Evolutionary conservation across 1,139 yeast species (phyloP).

Genomic region (Yamadazyma epiphylla): DNA sequence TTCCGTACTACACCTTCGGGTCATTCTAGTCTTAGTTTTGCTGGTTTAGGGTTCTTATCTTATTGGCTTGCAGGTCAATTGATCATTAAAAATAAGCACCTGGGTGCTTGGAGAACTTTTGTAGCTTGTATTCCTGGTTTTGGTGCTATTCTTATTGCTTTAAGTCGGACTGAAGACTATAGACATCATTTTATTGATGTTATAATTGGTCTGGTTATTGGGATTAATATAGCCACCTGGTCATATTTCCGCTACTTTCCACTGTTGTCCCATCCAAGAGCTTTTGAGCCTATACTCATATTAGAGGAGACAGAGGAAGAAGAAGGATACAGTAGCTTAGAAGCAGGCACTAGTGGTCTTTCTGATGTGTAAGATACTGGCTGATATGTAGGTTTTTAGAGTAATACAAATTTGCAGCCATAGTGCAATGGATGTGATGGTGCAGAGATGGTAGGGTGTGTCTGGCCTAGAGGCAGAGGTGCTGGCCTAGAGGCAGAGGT

Average conservation of each 20-base stretch:
- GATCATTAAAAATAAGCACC: conserved; percentile 25
- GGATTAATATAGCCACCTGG: conserved; percentile 35
- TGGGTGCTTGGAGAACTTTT: conserved; percentile 55
- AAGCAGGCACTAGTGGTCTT: too few species aligned
- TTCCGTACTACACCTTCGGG: conserved; percentile 80
- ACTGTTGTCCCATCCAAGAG: conserved; percentile 12
- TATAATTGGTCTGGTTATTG: conserved; percentile 55
- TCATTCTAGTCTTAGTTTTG: conserved; percentile 62
- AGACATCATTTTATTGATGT: conserved; percentile 77
- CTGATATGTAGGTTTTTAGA: too few species aligned
- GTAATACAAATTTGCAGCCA: too few species aligned
- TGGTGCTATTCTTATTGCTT: conserved; percentile 63
- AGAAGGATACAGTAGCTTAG: conserved; percentile 3
- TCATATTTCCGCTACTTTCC: conserved; percentile 40
- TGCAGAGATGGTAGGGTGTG: too few species aligned
- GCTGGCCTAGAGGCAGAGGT: too few species aligned
- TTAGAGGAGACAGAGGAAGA: conserved; percentile 9
- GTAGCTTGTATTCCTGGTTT: conserved; percentile 36
- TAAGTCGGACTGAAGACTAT: conserved; percentile 74
- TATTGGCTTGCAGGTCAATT: conserved; percentile 67
- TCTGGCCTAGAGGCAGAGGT: too few species aligned
- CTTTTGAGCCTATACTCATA: conserved; percentile 21
- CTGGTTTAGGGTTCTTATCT: conserved; percentile 62
- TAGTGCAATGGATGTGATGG: too few species aligned
- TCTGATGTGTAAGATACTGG: too few species aligned